These are phyloP conservation scores for Auriscalpium vulgare DNA, from an alignment of 768 basidiomycete species.

Conservation along the genomic window DNA sequence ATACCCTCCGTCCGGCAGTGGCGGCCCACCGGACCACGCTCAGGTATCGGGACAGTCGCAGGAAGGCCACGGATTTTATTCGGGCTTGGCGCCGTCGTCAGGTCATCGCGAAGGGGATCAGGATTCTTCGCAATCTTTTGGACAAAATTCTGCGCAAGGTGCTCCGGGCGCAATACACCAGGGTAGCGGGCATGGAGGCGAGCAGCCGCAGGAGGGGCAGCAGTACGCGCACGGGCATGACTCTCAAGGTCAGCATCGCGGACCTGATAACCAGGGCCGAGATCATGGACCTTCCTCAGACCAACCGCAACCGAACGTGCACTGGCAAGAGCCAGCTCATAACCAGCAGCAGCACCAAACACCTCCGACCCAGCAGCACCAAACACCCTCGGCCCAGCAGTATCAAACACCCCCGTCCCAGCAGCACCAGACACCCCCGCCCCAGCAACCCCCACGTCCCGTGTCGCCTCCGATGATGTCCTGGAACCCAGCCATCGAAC, in stretches of 20 bases:
- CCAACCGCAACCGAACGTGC: too few relatives aligned
- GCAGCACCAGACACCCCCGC: conserved; percentile 18
- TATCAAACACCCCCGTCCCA: conserved; percentile 14
- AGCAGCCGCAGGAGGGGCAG: background rate
- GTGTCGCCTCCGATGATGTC: conserved; percentile 54
- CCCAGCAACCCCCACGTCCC: conserved; percentile 32
- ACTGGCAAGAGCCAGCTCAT: background rate
- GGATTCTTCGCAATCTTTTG: background rate
- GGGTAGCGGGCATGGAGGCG: too few relatives aligned
- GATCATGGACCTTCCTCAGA: conserved; percentile 5
- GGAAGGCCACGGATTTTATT: too few relatives aligned
- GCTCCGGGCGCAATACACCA: too few relatives aligned
- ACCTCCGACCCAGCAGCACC: too few relatives aligned
- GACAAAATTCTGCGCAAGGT: background rate
- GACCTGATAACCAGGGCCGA: conserved; percentile 9
- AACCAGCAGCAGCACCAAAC: conserved; percentile 15
- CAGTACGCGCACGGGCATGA: conserved; percentile 8
- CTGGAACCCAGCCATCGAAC: conserved; percentile 80
- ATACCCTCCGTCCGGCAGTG: too few relatives aligned
- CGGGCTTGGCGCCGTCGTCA: too few relatives aligned
- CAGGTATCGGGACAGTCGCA: too few relatives aligned
- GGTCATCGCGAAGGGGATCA: background rate
- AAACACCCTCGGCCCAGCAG: conserved; percentile 9
- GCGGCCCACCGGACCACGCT: too few relatives aligned
- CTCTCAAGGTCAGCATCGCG: background rate